Evolutionary conservation across 164 flowering plant genomes (phyloP), one percentile per base, ranked within the genome.

Genomic region (Buxus sempervirens): DNA sequence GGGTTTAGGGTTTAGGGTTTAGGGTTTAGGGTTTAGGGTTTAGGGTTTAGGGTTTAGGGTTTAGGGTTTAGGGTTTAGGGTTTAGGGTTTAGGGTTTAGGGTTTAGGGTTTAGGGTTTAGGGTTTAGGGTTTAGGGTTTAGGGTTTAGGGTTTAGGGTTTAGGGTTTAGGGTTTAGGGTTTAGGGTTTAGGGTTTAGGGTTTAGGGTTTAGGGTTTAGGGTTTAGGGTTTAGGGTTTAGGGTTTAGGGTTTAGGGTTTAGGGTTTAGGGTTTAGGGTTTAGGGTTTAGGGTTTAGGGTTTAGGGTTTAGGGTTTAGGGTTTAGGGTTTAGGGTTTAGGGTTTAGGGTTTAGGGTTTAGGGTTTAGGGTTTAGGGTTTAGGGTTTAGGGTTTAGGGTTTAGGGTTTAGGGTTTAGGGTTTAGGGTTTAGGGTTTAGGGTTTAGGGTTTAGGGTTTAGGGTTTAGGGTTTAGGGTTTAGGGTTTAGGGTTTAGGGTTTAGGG

Each of bases 1-100:
- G 54, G 54, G 54, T 49, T 49, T 49, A 49, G 54, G 54, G 54
- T 49, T 49, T 49, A 49, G 54, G 54, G 54, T 49, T 49, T 49
- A 49, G 54, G 54, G 54, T 49, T 49, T 49, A 49, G 54, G 54
- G 54, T 49, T 49, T 49, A 49, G 54, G 54, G 54, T 49, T 49
- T 49, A 49, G 54, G 54, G 54, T 9, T 49, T 49, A 49, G 54
- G 54, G 54, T 49, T 49, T 49, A 49, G 54, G 54, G 54, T 49
- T 49, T 49, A 49, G 54, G 54, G 54, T 49, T 49, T 49, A 49
- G 54, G 54, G 54, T 49, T 49, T 49, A 49, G 54, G 54, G 54
- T 49, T 49, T 49, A 49, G 54, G 54, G 54, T 49, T 49, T 49
- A 49, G 54, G 54, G 54, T 49, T 49, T 49, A 49, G 54, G 54